These are phyloP conservation scores for Pythium chondricola DNA, from an alignment of 352 stramenopile genomes.

Conservation along the genomic window DNA sequence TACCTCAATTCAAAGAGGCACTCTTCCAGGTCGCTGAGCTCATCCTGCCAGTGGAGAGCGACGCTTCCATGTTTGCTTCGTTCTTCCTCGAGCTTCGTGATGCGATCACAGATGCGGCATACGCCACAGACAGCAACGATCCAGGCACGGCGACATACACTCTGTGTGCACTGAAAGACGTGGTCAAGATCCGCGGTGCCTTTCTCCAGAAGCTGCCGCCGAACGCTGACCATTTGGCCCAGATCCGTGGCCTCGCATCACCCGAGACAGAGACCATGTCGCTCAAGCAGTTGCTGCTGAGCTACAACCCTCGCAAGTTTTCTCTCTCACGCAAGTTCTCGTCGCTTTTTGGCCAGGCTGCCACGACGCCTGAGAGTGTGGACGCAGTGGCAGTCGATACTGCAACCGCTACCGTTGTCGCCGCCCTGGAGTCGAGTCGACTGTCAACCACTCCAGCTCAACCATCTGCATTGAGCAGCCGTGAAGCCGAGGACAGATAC, in stretches of 20 bases:
- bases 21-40: constrained; percentile 59
- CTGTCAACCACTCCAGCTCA: background rate
- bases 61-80: constrained; percentile 26
- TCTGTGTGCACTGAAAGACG: constrained; percentile 31
- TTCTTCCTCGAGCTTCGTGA: constrained; percentile 62
- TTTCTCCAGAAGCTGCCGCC: constrained; percentile 56
- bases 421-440: background rate
- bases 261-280: constrained; percentile 55
- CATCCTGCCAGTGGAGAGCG: constrained; percentile 52
- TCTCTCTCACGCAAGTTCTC: constrained; percentile 60
- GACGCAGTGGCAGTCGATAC: background rate
- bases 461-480: constrained; percentile 17
- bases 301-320: constrained; percentile 71
- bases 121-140: background rate
- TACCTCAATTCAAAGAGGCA: constrained; percentile 50
- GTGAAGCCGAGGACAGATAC: constrained; percentile 29
- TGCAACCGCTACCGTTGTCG: background rate
- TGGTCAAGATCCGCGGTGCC: constrained; percentile 43
- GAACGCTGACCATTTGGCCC: constrained; percentile 34
- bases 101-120: constrained; percentile 20
- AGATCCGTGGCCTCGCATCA: constrained; percentile 34
- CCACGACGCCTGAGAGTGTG: background rate
- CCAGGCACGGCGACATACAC: constrained; percentile 6
- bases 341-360: constrained; percentile 16
- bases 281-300: constrained; percentile 65